A percentile compares a stretch with the other conserved stretches of the same genome.
phyloP scores from a whole-genome alignment of 1,284 basidiomycete species.

The Sanghuangporus sanghuang region DNA sequence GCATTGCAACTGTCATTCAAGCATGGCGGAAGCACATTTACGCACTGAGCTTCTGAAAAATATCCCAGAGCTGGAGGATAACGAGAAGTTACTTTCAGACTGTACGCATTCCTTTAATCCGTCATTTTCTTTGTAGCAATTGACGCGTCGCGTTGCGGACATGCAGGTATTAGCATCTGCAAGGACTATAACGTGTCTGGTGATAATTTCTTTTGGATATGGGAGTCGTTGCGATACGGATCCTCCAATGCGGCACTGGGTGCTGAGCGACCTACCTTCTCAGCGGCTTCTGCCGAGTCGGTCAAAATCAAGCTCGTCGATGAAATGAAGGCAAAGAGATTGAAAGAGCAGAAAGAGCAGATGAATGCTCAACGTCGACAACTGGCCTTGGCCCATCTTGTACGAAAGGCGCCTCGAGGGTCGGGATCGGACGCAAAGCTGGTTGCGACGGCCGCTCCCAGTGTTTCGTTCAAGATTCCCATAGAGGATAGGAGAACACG shows the following conservation, averaged over 20 bases:
- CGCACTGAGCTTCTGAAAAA: conserved; percentile 10
- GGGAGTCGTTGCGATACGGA: conserved; percentile 53
- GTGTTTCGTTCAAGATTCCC: conserved; percentile 43
- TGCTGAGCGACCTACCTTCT: conserved; percentile 37
- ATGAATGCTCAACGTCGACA: conserved; percentile 19
- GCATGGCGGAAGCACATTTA: conserved; percentile 1
- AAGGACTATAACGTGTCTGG: conserved; percentile 54
- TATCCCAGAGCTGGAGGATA: conserved; percentile 9
- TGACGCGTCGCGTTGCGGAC: conserved; percentile 1
- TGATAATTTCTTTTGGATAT: conserved; percentile 62
- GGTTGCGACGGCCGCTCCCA: conserved; percentile 37
- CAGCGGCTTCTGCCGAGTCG: conserved; percentile 42
- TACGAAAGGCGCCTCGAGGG: conserved; percentile 14
- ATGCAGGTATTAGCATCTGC: conserved; percentile 58
- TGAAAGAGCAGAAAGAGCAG: conserved; percentile 31
- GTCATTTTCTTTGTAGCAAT: too few species aligned
- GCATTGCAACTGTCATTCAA: background rate
- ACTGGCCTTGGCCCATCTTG: conserved; percentile 17
- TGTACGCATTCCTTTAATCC: conserved; percentile 15
- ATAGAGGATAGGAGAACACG: conserved; percentile 38
- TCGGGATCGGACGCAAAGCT: background rate
- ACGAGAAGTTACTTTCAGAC: conserved; percentile 21
- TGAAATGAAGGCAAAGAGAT: conserved; percentile 39
- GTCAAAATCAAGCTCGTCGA: conserved; percentile 52
- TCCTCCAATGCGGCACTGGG: conserved; percentile 27